Base-by-base conservation (phyloP, 2,329 filamentous ascomycete genomes). In the Verticillium alfalfae region DNA sequence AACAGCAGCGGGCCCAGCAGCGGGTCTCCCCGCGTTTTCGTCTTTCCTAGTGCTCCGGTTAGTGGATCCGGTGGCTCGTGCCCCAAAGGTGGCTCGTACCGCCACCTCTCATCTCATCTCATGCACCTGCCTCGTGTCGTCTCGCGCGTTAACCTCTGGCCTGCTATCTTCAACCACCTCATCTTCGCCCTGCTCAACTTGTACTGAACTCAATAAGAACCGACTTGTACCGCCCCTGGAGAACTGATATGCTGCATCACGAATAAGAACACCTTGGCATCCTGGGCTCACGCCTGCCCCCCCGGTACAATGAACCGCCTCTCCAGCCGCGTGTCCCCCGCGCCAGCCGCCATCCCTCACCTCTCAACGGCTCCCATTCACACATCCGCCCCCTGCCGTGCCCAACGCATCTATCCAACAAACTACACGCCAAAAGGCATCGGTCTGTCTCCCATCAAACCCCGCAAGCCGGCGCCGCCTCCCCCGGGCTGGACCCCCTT, bases 401-500 rank as follows among this genome's bases (percentile, higher is more conserved):
- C 45, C 45, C 45, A 49, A 18, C 45, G 45, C 7, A 26, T 49
- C 45, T 49, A 49, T 13, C 45, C 45, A 7, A 49, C 45, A 49
- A 49, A 49, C 45, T 49, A 49, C 10, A 49, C 45, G n/a, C 45
- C 45, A 49, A 49, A 49, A 56, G 26, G 54, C 54, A 56, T 56
- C 26, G 54, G 26, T 31, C 54, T 56, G 8, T 15, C 26, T 31
- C 54, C 56, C 18, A n/a, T 31, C 13, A 58, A 58, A 34, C 54
- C 54, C 15, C 54, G 54, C 13, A 15, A 56, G 34, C 54, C 54
- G 9, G 54, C 54, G 5, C 54, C 54, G 18, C 15, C 59, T 16
- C 60, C 62, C 12, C 52, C 39, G 16, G 62, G 57, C 37, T 66
- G 63, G 63, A 61, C 41, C 22, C 63, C 63, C 5, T 66, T 65